phyloP scores from a whole-genome alignment of 768 basidiomycete species.

The Tylopilus rubrobrunneus region DNA sequence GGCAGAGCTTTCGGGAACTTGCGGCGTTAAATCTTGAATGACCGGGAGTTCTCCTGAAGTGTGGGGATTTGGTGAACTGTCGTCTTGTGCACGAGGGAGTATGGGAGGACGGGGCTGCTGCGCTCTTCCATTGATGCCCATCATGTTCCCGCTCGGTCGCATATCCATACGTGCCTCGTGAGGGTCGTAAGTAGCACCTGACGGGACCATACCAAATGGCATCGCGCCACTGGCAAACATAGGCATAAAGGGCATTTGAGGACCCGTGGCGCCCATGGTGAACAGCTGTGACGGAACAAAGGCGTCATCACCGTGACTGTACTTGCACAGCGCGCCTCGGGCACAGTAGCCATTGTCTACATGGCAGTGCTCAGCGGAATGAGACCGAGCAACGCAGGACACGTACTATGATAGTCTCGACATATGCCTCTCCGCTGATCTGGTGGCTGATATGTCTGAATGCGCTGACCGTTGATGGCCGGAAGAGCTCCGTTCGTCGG shows the following conservation, averaged over 20 bases:
- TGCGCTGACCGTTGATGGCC: constrained; percentile 42
- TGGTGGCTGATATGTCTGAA: constrained; percentile 63
- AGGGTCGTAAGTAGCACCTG: constrained; percentile 64
- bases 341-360: constrained; percentile 89
- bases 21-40: constrained; percentile 78
- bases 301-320: constrained; percentile 88
- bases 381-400: constrained; percentile 1
- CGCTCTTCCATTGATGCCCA: constrained; percentile 29
- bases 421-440: constrained; percentile 78
- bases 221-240: constrained; percentile 59
- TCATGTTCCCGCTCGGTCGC: constrained; percentile 44
- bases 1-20: constrained; percentile 33
- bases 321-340: constrained; percentile 85
- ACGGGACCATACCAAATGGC: constrained; percentile 49
- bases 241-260: constrained; percentile 59
- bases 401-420: constrained; percentile 90
- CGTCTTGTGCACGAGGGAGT: constrained; percentile 54
- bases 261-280: constrained; percentile 44
- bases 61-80: constrained; percentile 39
- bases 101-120: constrained; percentile 52
- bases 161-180: constrained; percentile 80
- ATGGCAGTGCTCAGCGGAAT: constrained; percentile 9
- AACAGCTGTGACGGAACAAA: constrained; percentile 70
- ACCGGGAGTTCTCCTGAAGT: constrained; percentile 74
- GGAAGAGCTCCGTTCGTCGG: constrained; percentile 24